phyloP scores from a whole-genome alignment of 2,329 filamentous ascomycete species.

The Aspergillus vadensis region DNA sequence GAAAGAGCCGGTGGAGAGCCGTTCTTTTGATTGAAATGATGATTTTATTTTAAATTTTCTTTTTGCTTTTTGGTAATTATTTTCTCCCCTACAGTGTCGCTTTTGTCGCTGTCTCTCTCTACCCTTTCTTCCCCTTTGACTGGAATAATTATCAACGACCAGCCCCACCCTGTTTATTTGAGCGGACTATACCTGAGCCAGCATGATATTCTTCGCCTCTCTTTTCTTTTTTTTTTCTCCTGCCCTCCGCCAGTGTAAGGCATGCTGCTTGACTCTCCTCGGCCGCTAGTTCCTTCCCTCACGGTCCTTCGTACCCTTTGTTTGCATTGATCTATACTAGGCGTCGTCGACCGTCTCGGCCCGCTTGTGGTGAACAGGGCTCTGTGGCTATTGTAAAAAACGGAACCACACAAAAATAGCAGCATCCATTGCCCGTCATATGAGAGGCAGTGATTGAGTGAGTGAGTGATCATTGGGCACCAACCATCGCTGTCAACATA shows the following conservation, averaged over 20 bases:
- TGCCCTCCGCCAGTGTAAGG: slow-evolving; percentile 15
- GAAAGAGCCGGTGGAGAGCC: slow-evolving; percentile 24
- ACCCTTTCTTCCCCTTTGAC: slow-evolving; percentile 7
- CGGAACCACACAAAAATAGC: too few relatives aligned
- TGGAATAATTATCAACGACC: slow-evolving; percentile 13
- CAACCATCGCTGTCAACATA: slow-evolving; percentile 22
- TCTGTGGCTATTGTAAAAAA: too few relatives aligned
- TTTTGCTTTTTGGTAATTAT: background rate
- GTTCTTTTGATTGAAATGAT: slow-evolving; percentile 15
- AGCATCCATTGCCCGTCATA: slow-evolving; percentile 9
- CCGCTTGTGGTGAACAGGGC: too few relatives aligned
- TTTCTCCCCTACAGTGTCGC: slow-evolving; percentile 8
- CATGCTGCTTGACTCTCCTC: slow-evolving; percentile 15
- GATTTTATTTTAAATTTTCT: slow-evolving; percentile 15
- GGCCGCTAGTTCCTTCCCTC: slow-evolving; percentile 18
- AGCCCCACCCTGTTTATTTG: slow-evolving; percentile 37
- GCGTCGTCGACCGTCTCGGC: too few relatives aligned
- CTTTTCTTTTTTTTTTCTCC: slow-evolving; percentile 19
- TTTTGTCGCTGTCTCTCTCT: slow-evolving; percentile 10
- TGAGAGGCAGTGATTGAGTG: slow-evolving; percentile 16
- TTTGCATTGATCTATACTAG: slow-evolving; percentile 4
- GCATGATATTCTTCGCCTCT: slow-evolving; percentile 21
- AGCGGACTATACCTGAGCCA: slow-evolving; percentile 30
- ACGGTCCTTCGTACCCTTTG: slow-evolving; percentile 11
- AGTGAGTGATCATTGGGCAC: slow-evolving; percentile 26